Conservation (phyloP, 352 stramenopile genomes). For the Phytopythium aichiense region DNA sequence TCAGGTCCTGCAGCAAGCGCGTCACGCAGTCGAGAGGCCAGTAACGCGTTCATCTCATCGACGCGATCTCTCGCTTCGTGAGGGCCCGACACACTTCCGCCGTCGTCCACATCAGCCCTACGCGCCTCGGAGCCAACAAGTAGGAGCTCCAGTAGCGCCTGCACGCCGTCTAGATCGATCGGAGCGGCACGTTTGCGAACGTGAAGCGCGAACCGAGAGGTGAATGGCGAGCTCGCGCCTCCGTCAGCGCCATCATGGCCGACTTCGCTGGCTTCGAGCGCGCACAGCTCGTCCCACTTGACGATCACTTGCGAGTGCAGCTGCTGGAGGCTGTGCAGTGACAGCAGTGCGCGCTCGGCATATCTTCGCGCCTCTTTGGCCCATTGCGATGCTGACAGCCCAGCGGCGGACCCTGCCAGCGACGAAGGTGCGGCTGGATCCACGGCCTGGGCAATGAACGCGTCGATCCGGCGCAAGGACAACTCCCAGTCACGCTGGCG, state of each 20-base stretch:
- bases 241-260: neutral
- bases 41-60: conserved; percentile 23
- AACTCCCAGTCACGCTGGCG: conserved; percentile 46
- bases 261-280: conserved; percentile 10
- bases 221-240: neutral
- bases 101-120: too few relatives aligned
- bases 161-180: conserved; percentile 31
- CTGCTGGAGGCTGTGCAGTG: conserved; percentile 41
- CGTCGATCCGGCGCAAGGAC: conserved; percentile 38
- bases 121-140: neutral
- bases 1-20: neutral
- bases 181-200: conserved; percentile 14
- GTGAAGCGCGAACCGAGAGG: neutral
- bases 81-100: neutral
- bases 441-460: conserved; percentile 26
- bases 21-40: neutral
- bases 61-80: neutral
- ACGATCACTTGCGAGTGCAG: conserved; percentile 50
- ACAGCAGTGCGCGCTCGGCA: conserved; percentile 28
- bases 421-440: neutral
- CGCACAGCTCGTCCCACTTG: conserved; percentile 52
- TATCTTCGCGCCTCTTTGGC: conserved; percentile 15
- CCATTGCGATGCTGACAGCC: conserved; percentile 13
- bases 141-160: conserved; percentile 35
- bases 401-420: neutral